Evolutionary conservation across 805 yeast genomes (phyloP).

Genomic region (Saccharomycopsis selenospora): DNA sequence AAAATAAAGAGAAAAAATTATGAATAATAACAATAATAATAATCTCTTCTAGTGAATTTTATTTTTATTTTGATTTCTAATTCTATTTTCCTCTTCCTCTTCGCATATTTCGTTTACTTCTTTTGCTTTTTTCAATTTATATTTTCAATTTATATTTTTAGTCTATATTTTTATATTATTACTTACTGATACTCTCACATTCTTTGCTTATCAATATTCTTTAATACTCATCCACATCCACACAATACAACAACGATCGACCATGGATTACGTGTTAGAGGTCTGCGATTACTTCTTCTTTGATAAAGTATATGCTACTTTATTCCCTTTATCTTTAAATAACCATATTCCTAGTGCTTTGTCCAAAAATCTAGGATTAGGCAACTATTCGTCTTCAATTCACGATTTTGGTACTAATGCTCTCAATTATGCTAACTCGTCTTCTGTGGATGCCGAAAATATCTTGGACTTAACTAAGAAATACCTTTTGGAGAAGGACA

Average conservation of each 20-base stretch:
- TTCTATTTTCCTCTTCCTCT: too few relatives aligned
- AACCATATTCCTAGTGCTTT: constrained; percentile 28
- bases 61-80: too few relatives aligned
- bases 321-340: constrained; percentile 53
- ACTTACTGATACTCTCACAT: too few relatives aligned
- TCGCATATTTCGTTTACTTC: too few relatives aligned
- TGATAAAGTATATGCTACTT: constrained; percentile 65
- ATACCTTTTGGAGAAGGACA: constrained; percentile 28
- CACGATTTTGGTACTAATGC: constrained; percentile 9
- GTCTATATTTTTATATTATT: too few relatives aligned
- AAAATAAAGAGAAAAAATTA: too few relatives aligned
- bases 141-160: too few relatives aligned
- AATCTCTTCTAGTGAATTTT: too few relatives aligned
- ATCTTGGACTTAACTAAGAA: constrained; percentile 11
- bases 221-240: constrained; percentile 21
- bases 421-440: constrained; percentile 2
- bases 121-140: too few relatives aligned
- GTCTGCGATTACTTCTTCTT: constrained; percentile 62
- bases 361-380: constrained; percentile 23
- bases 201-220: too few relatives aligned
- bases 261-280: constrained; percentile 90
- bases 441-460: background rate
- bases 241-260: constrained; percentile 18
- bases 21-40: too few relatives aligned
- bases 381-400: constrained; percentile 19